phyloP scores from a whole-genome alignment of 495 filamentous ascomycete genomes.

The Lindgomyces ingoldianus region DNA sequence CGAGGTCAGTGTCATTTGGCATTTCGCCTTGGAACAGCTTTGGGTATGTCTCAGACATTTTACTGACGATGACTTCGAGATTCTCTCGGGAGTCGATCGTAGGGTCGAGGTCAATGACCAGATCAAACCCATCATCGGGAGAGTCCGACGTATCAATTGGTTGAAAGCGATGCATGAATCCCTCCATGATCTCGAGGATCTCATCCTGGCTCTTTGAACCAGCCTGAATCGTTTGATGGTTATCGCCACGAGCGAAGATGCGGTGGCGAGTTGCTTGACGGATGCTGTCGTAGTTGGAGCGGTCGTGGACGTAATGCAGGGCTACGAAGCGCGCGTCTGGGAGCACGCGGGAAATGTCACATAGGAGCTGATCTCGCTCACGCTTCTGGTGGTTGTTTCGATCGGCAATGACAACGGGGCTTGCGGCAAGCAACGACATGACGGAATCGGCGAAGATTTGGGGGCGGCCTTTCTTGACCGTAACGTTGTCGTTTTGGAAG shows the following conservation, averaged over 20 bases:
- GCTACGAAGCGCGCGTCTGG: slow-evolving; percentile 75
- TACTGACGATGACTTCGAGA: slow-evolving; percentile 73
- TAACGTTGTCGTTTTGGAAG: slow-evolving; percentile 95
- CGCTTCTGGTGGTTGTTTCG: slow-evolving; percentile 89
- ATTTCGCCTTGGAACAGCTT: slow-evolving; percentile 67
- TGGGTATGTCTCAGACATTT: slow-evolving; percentile 71
- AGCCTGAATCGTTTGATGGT: slow-evolving; percentile 96
- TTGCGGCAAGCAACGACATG: slow-evolving; percentile 56
- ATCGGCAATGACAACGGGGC: slow-evolving; percentile 82
- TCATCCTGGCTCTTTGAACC: slow-evolving; percentile 64
- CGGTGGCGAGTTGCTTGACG: slow-evolving; percentile 73
- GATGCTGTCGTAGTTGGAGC: slow-evolving; percentile 61
- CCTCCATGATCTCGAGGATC: slow-evolving; percentile 89
- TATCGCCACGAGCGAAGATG: slow-evolving; percentile 84
- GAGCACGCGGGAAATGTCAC: slow-evolving; percentile 65
- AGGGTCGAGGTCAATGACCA: slow-evolving; percentile 82
- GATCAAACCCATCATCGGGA: slow-evolving; percentile 78
- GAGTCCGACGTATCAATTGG: slow-evolving; percentile 58
- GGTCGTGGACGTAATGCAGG: slow-evolving; percentile 86
- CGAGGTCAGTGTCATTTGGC: slow-evolving; percentile 72
- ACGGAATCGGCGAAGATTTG: slow-evolving; percentile 70
- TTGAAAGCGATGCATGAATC: slow-evolving; percentile 86
- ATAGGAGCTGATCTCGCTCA: slow-evolving; percentile 83
- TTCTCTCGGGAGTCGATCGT: slow-evolving; percentile 75
- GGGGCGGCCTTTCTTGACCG: slow-evolving; percentile 68